Evolutionary conservation across 1,284 basidiomycete species (phyloP).

Genomic region (Meira miltonrushii): DNA sequence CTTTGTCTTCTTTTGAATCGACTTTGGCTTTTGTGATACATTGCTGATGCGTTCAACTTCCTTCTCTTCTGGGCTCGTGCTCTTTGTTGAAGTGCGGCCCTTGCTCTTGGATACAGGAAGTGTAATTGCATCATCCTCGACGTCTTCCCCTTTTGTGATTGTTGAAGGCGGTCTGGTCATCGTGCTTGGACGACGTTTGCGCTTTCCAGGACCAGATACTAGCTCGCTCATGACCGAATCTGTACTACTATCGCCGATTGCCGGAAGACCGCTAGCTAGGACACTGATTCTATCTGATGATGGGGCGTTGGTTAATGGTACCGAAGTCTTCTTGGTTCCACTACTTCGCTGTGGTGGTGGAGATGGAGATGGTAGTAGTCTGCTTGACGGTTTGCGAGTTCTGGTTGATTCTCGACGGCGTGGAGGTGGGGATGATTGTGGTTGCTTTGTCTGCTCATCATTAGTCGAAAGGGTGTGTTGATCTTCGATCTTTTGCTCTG

Average conservation of each 20-base stretch:
- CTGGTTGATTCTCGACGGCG: not conserved
- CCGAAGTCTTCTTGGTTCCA: not conserved
- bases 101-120: not conserved
- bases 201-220: conserved; percentile 4
- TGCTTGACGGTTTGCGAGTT: conserved; percentile 9
- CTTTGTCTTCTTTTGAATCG: not conserved
- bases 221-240: no score
- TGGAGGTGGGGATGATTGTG: not conserved
- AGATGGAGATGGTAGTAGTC: conserved; percentile 7
- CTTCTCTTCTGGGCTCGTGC: conserved; percentile 2
- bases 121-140: not conserved
- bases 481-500: not conserved
- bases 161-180: conserved; percentile 13
- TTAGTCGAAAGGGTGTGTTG: not conserved
- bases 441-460: not conserved
- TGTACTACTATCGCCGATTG: no score
- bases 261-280: no score
- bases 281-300: no score
- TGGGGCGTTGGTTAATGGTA: no score
- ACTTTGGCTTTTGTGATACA: not conserved
- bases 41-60: not conserved
- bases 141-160: not conserved
- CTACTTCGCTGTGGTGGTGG: not conserved
- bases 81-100: not conserved
- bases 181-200: conserved; percentile 11